A percentile compares a stretch with the other conserved stretches of the same genome.
Evolutionary conservation across 805 yeast species (phyloP).

Genomic region (Suhomyces vadensis): DNA sequence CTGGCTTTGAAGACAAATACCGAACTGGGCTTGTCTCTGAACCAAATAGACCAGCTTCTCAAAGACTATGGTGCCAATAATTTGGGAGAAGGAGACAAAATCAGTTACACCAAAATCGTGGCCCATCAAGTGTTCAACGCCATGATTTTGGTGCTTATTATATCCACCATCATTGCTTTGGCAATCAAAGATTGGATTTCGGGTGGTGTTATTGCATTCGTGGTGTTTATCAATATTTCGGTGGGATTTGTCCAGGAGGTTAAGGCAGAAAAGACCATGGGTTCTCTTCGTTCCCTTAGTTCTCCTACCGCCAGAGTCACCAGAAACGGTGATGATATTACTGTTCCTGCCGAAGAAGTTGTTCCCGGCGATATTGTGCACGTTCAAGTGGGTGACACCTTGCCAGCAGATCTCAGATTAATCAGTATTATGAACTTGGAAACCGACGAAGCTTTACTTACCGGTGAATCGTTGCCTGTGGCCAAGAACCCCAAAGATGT

Average conservation of each 20-base stretch:
- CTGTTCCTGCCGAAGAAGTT: slow-evolving; percentile 61
- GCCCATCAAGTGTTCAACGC: slow-evolving; percentile 74
- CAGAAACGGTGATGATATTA: slow-evolving; percentile 56
- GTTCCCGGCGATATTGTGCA: slow-evolving; percentile 74
- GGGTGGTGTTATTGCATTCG: slow-evolving; percentile 77
- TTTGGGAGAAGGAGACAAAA: slow-evolving; percentile 59
- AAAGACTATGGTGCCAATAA: slow-evolving; percentile 55
- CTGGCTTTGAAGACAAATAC: slow-evolving; percentile 41
- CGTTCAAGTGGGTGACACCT: slow-evolving; percentile 68
- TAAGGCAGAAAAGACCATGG: slow-evolving; percentile 79
- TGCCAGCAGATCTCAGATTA: slow-evolving; percentile 73
- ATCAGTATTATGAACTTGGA: slow-evolving; percentile 62
- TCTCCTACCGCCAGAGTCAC: slow-evolving; percentile 71
- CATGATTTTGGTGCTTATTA: slow-evolving; percentile 71
- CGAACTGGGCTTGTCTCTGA: slow-evolving; percentile 43
- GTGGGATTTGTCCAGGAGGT: slow-evolving; percentile 73
- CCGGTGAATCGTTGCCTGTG: slow-evolving; percentile 70
- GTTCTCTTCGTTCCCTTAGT: slow-evolving; percentile 62
- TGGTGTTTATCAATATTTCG: slow-evolving; percentile 59
- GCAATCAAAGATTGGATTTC: slow-evolving; percentile 79
- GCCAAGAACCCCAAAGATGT: slow-evolving; percentile 48
- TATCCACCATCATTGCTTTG: slow-evolving; percentile 68
- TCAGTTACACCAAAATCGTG: slow-evolving; percentile 55
- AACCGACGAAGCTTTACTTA: slow-evolving; percentile 65
- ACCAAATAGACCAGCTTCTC: slow-evolving; percentile 15